Base-by-base conservation (phyloP, 1,284 basidiomycete species). In the Meripilus lineatus region DNA sequence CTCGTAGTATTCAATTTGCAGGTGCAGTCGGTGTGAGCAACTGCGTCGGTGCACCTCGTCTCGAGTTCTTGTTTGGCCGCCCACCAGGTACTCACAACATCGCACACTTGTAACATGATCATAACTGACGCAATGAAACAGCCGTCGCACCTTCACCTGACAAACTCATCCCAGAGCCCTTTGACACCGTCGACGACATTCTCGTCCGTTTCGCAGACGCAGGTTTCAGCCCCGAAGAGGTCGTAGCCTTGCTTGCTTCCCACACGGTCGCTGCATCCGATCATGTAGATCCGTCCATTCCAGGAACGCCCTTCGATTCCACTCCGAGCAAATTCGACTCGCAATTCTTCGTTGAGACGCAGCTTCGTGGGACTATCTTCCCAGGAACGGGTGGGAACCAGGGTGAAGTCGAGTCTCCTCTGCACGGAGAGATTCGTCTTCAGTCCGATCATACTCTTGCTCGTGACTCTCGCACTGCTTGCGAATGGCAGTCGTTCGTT, bases 341-440 rank as follows among this genome's bases (percentile, higher is more conserved):
- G 13, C 60, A 62, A 46, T 46, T 62, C 37, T 60, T 57, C 47
- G 39, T 60, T 28, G 59, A 60, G 44, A 49, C 50, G 24, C 51
- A 54, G 44, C 59, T 64, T 24, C 42, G 46, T 13, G 61, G 60
- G 18, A 61, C 51, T 5, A 40, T 51, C 30, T 62, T 60, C 58
- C 61, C 63, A 20, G 61, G 46, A 13, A 53, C 51, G 21, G 53
- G 46, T 24, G 50, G 47, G 11, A 52, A 57, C 47, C 47, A 50
- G 35, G 59, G 59, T 40, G 58, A 61, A 42, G 61, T 56, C 30
- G 46, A 54, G 33, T 57, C 56, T 25, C 58, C 58, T 13, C 47
- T 63, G 23, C 38, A 30, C 8, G 60, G 61, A 23, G 60, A 59
- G 42, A 56, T 63, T 43, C 61, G 60, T 47, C 57, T 63, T 26